Evolutionary conservation across 768 basidiomycete species (phyloP).

Genomic region (Mycena vitilis): DNA sequence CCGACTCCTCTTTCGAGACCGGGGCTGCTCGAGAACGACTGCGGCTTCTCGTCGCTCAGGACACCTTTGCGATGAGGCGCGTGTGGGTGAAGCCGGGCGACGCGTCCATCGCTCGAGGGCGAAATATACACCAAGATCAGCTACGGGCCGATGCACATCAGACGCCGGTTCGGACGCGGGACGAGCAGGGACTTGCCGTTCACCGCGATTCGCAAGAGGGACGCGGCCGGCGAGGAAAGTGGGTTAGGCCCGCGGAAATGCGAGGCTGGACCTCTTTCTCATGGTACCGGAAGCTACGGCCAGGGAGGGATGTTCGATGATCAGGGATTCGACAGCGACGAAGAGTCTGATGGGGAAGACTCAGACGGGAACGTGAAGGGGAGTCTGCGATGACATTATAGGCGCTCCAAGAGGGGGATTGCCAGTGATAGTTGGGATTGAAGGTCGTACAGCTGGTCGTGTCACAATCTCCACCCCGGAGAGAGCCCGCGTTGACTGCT

Average conservation of each 20-base stretch:
- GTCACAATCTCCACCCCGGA: too few relatives aligned
- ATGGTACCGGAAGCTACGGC: not conserved
- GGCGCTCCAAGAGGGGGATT: not conserved
- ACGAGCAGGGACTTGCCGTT: not conserved
- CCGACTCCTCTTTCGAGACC: slow-evolving; percentile 11
- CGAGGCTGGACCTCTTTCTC: not conserved
- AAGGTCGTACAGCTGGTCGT: too few relatives aligned
- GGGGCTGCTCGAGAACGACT: slow-evolving; percentile 9
- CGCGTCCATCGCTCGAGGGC: slow-evolving; percentile 8
- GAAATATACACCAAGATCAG: slow-evolving; percentile 2
- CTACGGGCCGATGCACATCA: slow-evolving; percentile 7
- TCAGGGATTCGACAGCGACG: not conserved
- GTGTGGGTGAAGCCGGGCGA: slow-evolving; percentile 10
- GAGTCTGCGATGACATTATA: slow-evolving; percentile 4
- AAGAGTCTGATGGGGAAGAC: slow-evolving; percentile 4
- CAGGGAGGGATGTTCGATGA: not conserved
- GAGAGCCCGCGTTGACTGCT: too few relatives aligned
- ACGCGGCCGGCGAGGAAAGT: slow-evolving; percentile 1
- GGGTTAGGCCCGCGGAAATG: slow-evolving; percentile 10
- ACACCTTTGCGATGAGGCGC: slow-evolving; percentile 7
- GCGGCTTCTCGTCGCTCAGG: slow-evolving; percentile 5
- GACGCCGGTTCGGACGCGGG: slow-evolving; percentile 6
- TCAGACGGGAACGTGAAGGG: slow-evolving; percentile 5
- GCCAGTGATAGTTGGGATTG: too few relatives aligned
- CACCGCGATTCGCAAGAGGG: slow-evolving; percentile 4